phyloP scores from a whole-genome alignment of 1,284 basidiomycete species.

The Tetrapyrgos nigripes region DNA sequence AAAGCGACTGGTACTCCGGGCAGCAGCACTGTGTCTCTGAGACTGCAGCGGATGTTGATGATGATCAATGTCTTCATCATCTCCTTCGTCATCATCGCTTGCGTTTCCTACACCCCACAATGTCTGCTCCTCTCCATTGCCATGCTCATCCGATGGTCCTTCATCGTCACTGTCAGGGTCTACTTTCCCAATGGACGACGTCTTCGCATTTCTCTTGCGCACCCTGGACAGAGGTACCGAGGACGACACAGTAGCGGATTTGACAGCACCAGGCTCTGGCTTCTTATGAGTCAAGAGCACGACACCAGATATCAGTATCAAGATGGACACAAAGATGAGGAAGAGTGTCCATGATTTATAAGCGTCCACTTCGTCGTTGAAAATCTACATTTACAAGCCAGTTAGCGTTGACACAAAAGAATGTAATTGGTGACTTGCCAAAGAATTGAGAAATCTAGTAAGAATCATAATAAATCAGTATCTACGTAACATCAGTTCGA shows the following conservation, averaged over 20 bases:
- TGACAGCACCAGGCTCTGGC: constrained; percentile 54
- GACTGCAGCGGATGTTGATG: constrained; percentile 21
- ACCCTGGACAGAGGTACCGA: constrained; percentile 24
- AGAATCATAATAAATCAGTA: constrained; percentile 10
- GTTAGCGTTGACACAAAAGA: constrained; percentile 3
- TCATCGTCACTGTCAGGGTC: constrained; percentile 23
- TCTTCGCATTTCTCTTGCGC: constrained; percentile 33
- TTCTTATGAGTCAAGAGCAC: constrained; percentile 87
- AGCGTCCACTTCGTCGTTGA: constrained; percentile 82
- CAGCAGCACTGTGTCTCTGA: constrained; percentile 1
- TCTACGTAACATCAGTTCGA: background rate
- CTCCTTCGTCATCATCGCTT: constrained; percentile 58
- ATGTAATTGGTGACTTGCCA: constrained; percentile 49
- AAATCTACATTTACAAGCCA: constrained; percentile 48
- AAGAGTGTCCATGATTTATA: constrained; percentile 89
- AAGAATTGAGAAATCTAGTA: constrained; percentile 67
- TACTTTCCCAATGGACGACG: constrained; percentile 17
- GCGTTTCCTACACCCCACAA: constrained; percentile 73
- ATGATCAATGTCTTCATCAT: constrained; percentile 22
- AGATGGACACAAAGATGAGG: constrained; percentile 85
- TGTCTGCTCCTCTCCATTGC: constrained; percentile 49
- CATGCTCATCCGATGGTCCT: constrained; percentile 16
- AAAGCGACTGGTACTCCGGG: constrained; percentile 11
- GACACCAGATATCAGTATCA: constrained; percentile 86
- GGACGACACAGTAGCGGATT: constrained; percentile 21